These are phyloP conservation scores for Sporothrix curviconia DNA, from an alignment of 2,329 filamentous ascomycete species.

Conservation along the genomic window DNA sequence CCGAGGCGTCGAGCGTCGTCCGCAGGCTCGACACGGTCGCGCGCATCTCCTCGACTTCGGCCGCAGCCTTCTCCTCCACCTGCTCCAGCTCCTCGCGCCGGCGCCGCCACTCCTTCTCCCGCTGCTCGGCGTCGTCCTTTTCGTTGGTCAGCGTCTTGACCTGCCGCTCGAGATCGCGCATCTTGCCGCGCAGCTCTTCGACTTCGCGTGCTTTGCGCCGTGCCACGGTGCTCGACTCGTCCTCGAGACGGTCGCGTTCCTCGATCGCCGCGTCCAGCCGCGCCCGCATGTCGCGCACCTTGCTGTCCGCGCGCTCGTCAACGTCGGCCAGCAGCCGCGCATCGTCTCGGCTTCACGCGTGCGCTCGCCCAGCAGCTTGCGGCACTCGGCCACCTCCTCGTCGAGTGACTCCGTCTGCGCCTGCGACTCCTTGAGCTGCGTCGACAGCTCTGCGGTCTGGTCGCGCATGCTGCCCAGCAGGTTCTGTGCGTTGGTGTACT, in stretches of 20 bases:
- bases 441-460: conserved; percentile 78
- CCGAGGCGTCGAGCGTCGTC: conserved; percentile 76
- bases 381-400: conserved; percentile 85
- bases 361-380: conserved; percentile 77
- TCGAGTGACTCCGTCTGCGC: conserved; percentile 78
- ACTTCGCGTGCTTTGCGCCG: conserved; percentile 73
- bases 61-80: conserved; percentile 58
- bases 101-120: conserved; percentile 67
- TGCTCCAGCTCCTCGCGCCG: conserved; percentile 71
- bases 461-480: conserved; percentile 89
- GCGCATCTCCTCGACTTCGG: conserved; percentile 70
- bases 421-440: conserved; percentile 85
- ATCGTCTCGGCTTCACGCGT: conserved; percentile 92
- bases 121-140: conserved; percentile 67
- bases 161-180: conserved; percentile 75
- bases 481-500: conserved; percentile 78
- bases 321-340: conserved; percentile 83
- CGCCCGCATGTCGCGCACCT: conserved; percentile 81
- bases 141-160: conserved; percentile 65
- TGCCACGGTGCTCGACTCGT: conserved; percentile 74
- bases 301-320: conserved; percentile 72
- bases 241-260: conserved; percentile 86
- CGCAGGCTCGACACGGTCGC: conserved; percentile 71
- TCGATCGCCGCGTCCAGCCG: conserved; percentile 87
- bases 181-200: conserved; percentile 73